Evolutionary conservation across 805 yeast species (phyloP).

Genomic region (Candida insectalens): DNA sequence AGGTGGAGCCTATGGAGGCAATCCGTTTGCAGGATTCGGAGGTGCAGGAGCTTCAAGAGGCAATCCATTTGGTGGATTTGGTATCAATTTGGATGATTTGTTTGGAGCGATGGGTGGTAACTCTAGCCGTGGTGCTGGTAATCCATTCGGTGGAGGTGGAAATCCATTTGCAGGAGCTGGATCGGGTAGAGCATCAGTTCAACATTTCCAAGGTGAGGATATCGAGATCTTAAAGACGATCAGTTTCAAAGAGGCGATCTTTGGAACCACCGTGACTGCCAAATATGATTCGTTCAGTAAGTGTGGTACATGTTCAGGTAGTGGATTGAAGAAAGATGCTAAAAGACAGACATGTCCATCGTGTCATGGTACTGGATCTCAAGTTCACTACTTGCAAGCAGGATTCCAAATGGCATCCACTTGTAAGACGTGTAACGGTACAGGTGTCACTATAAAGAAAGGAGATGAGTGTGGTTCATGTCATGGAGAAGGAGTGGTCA

Average conservation of each 20-base stretch:
- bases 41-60: slow-evolving; percentile 25
- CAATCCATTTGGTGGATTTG: slow-evolving; percentile 27
- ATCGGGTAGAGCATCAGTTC: slow-evolving; percentile 36
- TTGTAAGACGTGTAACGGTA: slow-evolving; percentile 79
- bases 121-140: slow-evolving; percentile 12
- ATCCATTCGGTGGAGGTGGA: slow-evolving; percentile 20
- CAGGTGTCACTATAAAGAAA: slow-evolving; percentile 68
- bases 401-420: slow-evolving; percentile 97
- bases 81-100: slow-evolving; percentile 42
- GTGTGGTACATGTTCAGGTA: slow-evolving; percentile 74
- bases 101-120: slow-evolving; percentile 32
- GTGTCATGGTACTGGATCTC: slow-evolving; percentile 92
- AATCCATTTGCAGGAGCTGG: slow-evolving; percentile 20
- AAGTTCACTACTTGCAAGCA: slow-evolving; percentile 75
- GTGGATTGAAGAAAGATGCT: slow-evolving; percentile 73
- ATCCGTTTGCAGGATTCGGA: slow-evolving; percentile 31
- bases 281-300: slow-evolving; percentile 65
- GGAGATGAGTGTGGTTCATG: slow-evolving; percentile 69
- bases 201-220: slow-evolving; percentile 83
- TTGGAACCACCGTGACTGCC: slow-evolving; percentile 61
- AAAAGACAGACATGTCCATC: slow-evolving; percentile 70
- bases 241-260: slow-evolving; percentile 77
- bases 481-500: slow-evolving; percentile 82
- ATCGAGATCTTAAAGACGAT: slow-evolving; percentile 70
- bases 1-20: slow-evolving; percentile 35